These are phyloP conservation scores for Elongisporangium senticosum DNA, from an alignment of 352 stramenopile genomes.

Conservation along the genomic window DNA sequence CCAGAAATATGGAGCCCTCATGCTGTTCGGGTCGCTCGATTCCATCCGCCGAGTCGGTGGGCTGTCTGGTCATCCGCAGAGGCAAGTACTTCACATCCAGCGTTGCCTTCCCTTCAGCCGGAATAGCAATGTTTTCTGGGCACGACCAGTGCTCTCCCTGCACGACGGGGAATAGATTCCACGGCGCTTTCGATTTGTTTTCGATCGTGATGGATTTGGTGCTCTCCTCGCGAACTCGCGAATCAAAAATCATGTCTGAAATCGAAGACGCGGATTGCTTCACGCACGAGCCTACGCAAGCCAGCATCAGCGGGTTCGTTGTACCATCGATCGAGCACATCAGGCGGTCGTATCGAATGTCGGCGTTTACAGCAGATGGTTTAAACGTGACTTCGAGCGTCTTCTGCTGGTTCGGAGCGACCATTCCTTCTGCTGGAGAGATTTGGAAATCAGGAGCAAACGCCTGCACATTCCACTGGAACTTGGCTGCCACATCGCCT, in stretches of 20 bases:
- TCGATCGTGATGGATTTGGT: constrained; percentile 64
- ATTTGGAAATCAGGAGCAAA: constrained; percentile 85
- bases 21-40: constrained; percentile 44
- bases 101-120: constrained; percentile 51
- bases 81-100: constrained; percentile 78
- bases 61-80: constrained; percentile 76
- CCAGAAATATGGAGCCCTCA: constrained; percentile 84
- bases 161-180: constrained; percentile 86
- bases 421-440: constrained; percentile 67
- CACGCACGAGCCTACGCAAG: constrained; percentile 82
- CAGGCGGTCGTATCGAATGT: constrained; percentile 86
- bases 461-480: constrained; percentile 72
- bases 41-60: constrained; percentile 7
- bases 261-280: constrained; percentile 84
- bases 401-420: constrained; percentile 83
- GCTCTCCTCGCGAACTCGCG: constrained; percentile 61
- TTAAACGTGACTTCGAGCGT: constrained; percentile 90
- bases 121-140: constrained; percentile 75
- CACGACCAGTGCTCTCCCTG: constrained; percentile 86
- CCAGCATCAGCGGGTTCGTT: constrained; percentile 56
- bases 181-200: constrained; percentile 77
- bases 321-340: constrained; percentile 59
- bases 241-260: constrained; percentile 82
- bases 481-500: constrained; percentile 86
- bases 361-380: constrained; percentile 62